Evolutionary conservation across 2,329 filamentous ascomycete genomes (phyloP), one percentile per base, ranked within the genome.

Genomic region (Aspergillus alliaceus): DNA sequence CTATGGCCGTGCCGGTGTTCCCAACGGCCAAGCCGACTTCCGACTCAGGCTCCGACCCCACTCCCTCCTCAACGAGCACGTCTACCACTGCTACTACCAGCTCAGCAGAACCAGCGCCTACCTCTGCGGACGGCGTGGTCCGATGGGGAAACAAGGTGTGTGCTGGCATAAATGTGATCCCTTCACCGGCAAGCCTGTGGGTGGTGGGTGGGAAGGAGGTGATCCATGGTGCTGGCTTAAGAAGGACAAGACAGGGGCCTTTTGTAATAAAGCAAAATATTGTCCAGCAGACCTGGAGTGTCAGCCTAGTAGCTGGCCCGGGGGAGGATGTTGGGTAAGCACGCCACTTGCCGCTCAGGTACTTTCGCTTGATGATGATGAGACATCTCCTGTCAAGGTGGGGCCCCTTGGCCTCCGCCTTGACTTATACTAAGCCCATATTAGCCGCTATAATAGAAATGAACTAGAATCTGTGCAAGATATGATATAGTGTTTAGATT

Each of bases 161-260:
- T 54, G 51, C 22, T 54, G 51, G 42, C 37, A 40, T 40, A 54
- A 54, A 37, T 54, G 51, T 27, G 29, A 54, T 15, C 51, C 42
- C 6, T n/a, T 20, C 9, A 54, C 51, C 18, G 37, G 40, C 6
- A 8, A 54, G 12, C 40, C 40, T 9, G 51, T 54, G 9, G 29
- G 27, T 2, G 51, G 25, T 22, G 25, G 35, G 14, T 54, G 40
- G 51, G 25, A 12, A 5, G 15, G 20, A 15, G 51, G 42, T 15
- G 51, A 54, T n/a, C 51, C 51, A 18, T 54, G 51, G 42, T 54
- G 51, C 31, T 54, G 51, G 40, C 51, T 54, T 18, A 37, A 54
- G 29, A 12, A n/a, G 2, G 51, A 47, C 15, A 20, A 47, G 35
- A 35, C 46, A 18, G 51, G 51, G 8, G 42, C 51, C 29, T 54